Conservation (phyloP, 192 early-diverging fungal species). For the Podila clonocystis region DNA sequence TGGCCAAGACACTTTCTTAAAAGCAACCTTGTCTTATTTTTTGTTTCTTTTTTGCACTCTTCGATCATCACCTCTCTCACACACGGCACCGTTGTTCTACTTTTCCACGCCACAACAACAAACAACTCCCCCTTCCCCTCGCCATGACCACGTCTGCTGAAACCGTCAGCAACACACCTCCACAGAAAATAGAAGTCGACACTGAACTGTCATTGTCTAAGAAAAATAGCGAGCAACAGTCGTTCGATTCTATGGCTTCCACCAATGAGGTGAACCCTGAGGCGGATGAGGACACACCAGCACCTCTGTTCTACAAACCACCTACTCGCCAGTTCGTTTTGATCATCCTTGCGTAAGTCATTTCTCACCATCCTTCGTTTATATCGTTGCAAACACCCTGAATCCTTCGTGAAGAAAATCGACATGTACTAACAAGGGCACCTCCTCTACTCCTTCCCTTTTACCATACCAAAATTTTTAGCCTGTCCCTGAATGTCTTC, state of each 20-base stretch:
- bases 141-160: too few species aligned
- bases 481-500: slow-evolving; percentile 59
- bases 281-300: background rate
- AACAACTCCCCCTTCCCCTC: too few species aligned
- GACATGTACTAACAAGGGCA: background rate
- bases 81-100: too few species aligned
- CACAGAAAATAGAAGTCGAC: too few species aligned
- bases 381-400: background rate
- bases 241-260: too few species aligned
- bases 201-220: background rate
- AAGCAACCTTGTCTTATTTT: too few species aligned
- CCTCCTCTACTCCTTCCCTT: background rate
- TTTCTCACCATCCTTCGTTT: background rate
- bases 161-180: too few species aligned
- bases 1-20: too few species aligned
- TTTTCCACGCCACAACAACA: too few species aligned
- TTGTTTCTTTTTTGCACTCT: too few species aligned
- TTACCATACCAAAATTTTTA: background rate
- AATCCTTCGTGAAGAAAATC: background rate
- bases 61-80: too few species aligned
- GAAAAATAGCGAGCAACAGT: background rate
- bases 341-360: slow-evolving; percentile 28
- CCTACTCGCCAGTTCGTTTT: slow-evolving; percentile 18
- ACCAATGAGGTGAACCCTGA: background rate
- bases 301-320: slow-evolving; percentile 24